These are phyloP conservation scores for Leersia perrieri DNA, from an alignment of 176 grass and related monocot genomes.

Conservation along the genomic window DNA sequence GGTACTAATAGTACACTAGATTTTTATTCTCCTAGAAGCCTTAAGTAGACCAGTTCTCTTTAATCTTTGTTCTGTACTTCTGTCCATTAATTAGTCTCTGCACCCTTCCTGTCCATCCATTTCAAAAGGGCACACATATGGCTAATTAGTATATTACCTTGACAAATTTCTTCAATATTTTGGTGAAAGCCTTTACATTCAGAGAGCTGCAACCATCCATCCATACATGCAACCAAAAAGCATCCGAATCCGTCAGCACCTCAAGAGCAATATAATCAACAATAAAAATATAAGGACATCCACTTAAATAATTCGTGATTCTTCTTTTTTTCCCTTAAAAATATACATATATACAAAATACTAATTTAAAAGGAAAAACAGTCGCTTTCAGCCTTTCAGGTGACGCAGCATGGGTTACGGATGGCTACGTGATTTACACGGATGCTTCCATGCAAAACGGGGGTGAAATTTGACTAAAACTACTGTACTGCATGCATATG, in stretches of 20 bases:
- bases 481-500: neutral
- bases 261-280: neutral
- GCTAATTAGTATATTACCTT: conserved; percentile 63
- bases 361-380: neutral
- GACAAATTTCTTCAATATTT: conserved; percentile 92
- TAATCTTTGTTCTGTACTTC: conserved; percentile 29
- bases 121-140: conserved; percentile 7
- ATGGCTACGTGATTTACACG: neutral
- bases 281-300: neutral
- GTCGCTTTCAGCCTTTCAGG: neutral
- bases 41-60: neutral
- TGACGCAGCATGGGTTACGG: neutral
- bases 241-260: neutral
- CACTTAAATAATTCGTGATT: neutral
- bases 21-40: neutral
- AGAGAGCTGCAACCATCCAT: conserved; percentile 59
- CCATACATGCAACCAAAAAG: conserved; percentile 22
- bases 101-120: conserved; percentile 13
- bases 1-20: neutral
- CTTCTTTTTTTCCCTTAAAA: neutral
- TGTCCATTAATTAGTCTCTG: neutral
- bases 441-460: neutral
- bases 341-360: neutral
- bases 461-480: neutral
- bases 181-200: conserved; percentile 88